phyloP scores from a whole-genome alignment of 108 stramenopile genomes.

The Cyclotella sp. region DNA sequence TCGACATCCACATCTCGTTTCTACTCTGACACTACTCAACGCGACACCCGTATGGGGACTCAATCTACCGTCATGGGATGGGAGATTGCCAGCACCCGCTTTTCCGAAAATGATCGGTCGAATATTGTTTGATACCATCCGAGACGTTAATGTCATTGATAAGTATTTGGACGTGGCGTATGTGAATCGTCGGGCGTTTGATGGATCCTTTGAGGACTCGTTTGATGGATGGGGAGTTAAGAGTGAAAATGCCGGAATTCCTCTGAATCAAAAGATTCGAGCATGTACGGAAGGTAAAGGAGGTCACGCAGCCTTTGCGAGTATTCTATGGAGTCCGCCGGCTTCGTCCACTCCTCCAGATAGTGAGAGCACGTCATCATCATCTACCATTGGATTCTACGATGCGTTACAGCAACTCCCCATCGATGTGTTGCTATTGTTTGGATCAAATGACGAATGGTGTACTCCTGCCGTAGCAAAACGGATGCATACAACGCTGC shows the following conservation, averaged over 20 bases:
- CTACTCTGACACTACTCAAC: slow-evolving; percentile 70
- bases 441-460: slow-evolving; percentile 85
- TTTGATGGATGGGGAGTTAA: slow-evolving; percentile 10
- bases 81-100: slow-evolving; percentile 66
- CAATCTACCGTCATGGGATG: slow-evolving; percentile 82
- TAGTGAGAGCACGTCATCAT: neutral
- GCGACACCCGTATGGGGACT: slow-evolving; percentile 91
- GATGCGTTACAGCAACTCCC: slow-evolving; percentile 49
- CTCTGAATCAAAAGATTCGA: slow-evolving; percentile 53
- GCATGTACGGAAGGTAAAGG: slow-evolving; percentile 78
- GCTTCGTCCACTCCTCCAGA: slow-evolving; percentile 21
- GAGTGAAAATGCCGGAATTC: neutral
- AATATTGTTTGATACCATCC: slow-evolving; percentile 70
- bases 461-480: slow-evolving; percentile 59
- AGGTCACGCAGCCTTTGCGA: slow-evolving; percentile 88
- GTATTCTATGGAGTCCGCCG: slow-evolving; percentile 79
- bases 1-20: slow-evolving; percentile 60
- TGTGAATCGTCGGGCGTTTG: slow-evolving; percentile 57
- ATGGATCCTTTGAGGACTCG: slow-evolving; percentile 40
- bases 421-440: slow-evolving; percentile 74
- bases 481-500: slow-evolving; percentile 57
- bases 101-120: slow-evolving; percentile 68
- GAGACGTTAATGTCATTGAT: slow-evolving; percentile 68
- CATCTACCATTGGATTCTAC: slow-evolving; percentile 48
- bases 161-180: slow-evolving; percentile 69